These are phyloP conservation scores for Botrytis tulipae DNA, from an alignment of 2,329 filamentous ascomycete species.

Conservation along the genomic window DNA sequence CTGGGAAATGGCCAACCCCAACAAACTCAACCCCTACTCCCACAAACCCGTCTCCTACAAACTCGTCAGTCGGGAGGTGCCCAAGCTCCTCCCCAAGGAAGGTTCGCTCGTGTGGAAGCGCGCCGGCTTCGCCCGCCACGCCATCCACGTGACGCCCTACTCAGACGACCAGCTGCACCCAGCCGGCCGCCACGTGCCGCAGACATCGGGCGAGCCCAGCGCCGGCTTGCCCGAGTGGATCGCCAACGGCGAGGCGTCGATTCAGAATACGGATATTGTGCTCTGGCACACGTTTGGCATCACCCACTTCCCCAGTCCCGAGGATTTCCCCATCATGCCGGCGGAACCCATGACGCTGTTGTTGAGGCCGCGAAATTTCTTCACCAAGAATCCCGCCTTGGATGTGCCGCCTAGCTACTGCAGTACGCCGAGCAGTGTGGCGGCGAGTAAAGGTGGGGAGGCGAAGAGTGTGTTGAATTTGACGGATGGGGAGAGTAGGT, in stretches of 20 bases:
- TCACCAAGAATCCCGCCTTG: constrained; percentile 55
- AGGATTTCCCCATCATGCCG: constrained; percentile 93
- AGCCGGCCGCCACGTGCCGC: constrained; percentile 59
- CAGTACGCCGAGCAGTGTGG: constrained; percentile 68
- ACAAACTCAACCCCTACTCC: constrained; percentile 80
- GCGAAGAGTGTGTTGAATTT: constrained; percentile 17
- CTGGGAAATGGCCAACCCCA: constrained; percentile 88
- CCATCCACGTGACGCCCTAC: constrained; percentile 65
- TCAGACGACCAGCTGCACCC: constrained; percentile 58
- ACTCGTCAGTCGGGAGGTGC: constrained; percentile 82
- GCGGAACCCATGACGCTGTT: constrained; percentile 74
- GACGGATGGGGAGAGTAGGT: constrained; percentile 15
- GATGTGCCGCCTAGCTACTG: constrained; percentile 65
- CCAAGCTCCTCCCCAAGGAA: constrained; percentile 74
- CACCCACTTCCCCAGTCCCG: constrained; percentile 83
- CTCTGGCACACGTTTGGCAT: constrained; percentile 94
- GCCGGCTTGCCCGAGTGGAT: constrained; percentile 45
- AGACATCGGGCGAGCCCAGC: constrained; percentile 50
- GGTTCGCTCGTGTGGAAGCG: constrained; percentile 69
- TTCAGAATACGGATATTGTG: constrained; percentile 83
- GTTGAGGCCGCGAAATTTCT: constrained; percentile 59
- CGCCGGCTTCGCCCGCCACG: constrained; percentile 57
- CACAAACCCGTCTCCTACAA: constrained; percentile 86
- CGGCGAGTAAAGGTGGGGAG: constrained; percentile 30
- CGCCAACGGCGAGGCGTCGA: constrained; percentile 62